Evolutionary conservation across 257 asterid genomes (phyloP).

Genomic region (Ligustrum vulgare): DNA sequence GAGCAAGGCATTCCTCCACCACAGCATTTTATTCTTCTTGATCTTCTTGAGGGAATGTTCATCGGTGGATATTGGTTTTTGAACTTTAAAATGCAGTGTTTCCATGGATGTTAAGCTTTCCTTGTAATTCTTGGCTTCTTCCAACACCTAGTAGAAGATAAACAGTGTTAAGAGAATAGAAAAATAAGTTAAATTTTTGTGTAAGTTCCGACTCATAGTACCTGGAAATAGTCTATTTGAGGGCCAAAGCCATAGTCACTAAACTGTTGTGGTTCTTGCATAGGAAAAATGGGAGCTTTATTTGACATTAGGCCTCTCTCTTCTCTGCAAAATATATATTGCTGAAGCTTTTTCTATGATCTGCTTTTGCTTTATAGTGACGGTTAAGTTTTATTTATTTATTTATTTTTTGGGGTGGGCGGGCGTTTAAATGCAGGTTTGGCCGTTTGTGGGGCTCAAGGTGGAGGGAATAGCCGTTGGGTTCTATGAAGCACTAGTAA

Average conservation of each 20-base stretch:
- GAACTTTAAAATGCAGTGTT: slow-evolving; percentile 42
- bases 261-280: slow-evolving; percentile 61
- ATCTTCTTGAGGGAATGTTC: slow-evolving; percentile 43
- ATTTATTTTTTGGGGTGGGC: neutral
- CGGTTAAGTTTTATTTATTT: too few relatives aligned
- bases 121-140: slow-evolving; percentile 65
- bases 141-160: slow-evolving; percentile 46
- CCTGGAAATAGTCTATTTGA: slow-evolving; percentile 78
- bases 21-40: slow-evolving; percentile 55
- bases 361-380: neutral
- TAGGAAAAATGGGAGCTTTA: slow-evolving; percentile 55
- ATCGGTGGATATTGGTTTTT: slow-evolving; percentile 45
- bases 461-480: slow-evolving; percentile 35
- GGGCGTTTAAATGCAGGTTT: neutral
- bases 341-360: neutral
- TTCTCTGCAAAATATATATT: neutral
- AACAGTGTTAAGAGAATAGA: too few relatives aligned
- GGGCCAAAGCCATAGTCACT: slow-evolving; percentile 78
- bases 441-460: neutral
- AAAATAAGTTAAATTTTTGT: neutral
- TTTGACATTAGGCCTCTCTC: slow-evolving; percentile 36
- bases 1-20: slow-evolving; percentile 79
- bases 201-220: slow-evolving; percentile 8
- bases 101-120: slow-evolving; percentile 42
- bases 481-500: slow-evolving; percentile 25